Base-by-base conservation (phyloP, 2,329 filamentous ascomycete genomes). In the Penicillium glabrum region DNA sequence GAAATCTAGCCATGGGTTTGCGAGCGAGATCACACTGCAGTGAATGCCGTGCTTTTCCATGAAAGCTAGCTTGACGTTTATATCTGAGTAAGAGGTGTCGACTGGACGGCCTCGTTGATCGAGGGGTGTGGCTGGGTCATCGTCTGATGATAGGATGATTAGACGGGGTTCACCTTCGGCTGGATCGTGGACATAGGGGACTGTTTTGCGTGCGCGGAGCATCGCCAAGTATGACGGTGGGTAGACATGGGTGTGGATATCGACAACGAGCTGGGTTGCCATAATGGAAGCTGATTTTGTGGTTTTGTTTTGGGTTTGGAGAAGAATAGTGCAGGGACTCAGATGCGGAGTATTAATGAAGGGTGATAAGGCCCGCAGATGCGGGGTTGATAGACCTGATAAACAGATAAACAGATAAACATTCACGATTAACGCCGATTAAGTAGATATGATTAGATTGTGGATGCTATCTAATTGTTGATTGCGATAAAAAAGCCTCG, bases 1-100 rank as follows among this genome's bases (percentile, higher is more conserved):
- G 70, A 96, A 97, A 75, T 97, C 93, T 2, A 97, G 83, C 93
- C 93, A 97, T 0, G 93, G 93, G 69, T 97, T 97, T 14, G 93
- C 93, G 23, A 96, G 85, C 0, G 90, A 95, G 61, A 97, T 86
- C 50, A 96, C 89, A 1, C 90, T 95, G 61, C 89, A 86, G 73
- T 89, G 84, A 71, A 97, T 96, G 52, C 79, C 79, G 76, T 97
- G 93, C 16, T 82, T 84, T 72, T 91, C 83, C 93, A 97, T 97
- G 77, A 97, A 96, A 48, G 85, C 82, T 14, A 96, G 81, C 70
- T 96, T 97, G 65, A 90, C 82, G 16, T 80, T 77, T 56, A 96
- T 87, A 45, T 91, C 90, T 60, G 88, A 90, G 80, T 93, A 97
- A 67, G 93, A 90, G 1, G 86, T 80, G 23, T 91, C 93, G 44